Evolutionary conservation across 768 basidiomycete species (phyloP).

Genomic region (Pisolithus albus): DNA sequence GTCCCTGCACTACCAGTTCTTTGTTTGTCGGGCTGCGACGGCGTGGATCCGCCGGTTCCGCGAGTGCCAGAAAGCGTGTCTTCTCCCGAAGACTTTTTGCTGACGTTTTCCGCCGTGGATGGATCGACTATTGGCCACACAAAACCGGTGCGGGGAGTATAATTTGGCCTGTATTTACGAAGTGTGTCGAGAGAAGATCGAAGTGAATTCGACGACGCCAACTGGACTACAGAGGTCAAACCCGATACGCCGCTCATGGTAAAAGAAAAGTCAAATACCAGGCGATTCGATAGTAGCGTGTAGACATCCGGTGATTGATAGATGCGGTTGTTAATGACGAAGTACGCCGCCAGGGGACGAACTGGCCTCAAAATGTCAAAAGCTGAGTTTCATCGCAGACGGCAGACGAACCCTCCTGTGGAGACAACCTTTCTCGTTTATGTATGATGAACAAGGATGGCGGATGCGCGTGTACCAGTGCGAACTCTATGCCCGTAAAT

Average conservation of each 20-base stretch:
- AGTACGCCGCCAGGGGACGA: constrained; percentile 73
- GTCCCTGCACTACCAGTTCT: constrained; percentile 12
- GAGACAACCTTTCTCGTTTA: constrained; percentile 78
- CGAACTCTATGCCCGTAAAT: constrained; percentile 84
- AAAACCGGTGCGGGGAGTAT: constrained; percentile 78
- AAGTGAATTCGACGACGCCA: constrained; percentile 63
- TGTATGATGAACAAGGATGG: constrained; percentile 86
- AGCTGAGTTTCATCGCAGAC: neutral
- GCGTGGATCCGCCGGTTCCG: constrained; percentile 15
- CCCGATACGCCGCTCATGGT: neutral
- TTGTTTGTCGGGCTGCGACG: constrained; percentile 16
- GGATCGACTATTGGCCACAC: constrained; percentile 76
- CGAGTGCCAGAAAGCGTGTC: constrained; percentile 16
- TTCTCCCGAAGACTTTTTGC: constrained; percentile 35
- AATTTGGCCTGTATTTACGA: constrained; percentile 69
- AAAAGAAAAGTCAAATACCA: constrained; percentile 41
- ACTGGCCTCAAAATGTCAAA: constrained; percentile 38
- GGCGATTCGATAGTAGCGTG: constrained; percentile 73
- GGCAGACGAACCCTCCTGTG: constrained; percentile 62
- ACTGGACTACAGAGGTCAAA: constrained; percentile 29
- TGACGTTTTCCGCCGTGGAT: constrained; percentile 33
- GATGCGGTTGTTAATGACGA: constrained; percentile 82
- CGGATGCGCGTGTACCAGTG: constrained; percentile 71
- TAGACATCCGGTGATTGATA: constrained; percentile 86
- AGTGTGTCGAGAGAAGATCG: constrained; percentile 73